Conservation (phyloP, 768 basidiomycete genomes). For the Collybia nuda region DNA sequence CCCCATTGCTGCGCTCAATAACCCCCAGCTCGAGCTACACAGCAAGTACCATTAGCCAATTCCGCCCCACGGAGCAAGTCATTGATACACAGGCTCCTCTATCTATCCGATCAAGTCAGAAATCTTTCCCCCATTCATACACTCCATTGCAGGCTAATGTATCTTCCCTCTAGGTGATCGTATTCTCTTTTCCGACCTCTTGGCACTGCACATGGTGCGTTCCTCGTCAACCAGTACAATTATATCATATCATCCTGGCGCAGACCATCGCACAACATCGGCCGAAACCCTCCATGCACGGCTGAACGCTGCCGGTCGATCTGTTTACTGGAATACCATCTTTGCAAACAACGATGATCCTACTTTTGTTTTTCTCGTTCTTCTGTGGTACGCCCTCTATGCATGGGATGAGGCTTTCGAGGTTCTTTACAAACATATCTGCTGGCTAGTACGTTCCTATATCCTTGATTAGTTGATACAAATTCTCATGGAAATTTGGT, state of each 20-base stretch:
- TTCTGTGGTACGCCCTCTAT: slow-evolving; percentile 61
- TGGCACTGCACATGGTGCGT: slow-evolving; percentile 57
- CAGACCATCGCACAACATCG: slow-evolving; percentile 30
- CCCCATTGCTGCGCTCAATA: slow-evolving; percentile 21
- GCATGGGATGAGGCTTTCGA: slow-evolving; percentile 63
- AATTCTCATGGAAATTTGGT: not conserved
- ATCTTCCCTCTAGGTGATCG: slow-evolving; percentile 22
- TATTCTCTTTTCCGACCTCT: slow-evolving; percentile 44
- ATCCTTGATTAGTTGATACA: slow-evolving; percentile 7
- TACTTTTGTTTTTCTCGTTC: slow-evolving; percentile 51
- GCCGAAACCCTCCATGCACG: slow-evolving; percentile 34
- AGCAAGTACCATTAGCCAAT: slow-evolving; percentile 9
- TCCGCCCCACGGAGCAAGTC: slow-evolving; percentile 22
- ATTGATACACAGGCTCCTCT: slow-evolving; percentile 58
- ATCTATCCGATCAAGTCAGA: slow-evolving; percentile 34
- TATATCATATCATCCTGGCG: slow-evolving; percentile 40
- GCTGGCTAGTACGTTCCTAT: slow-evolving; percentile 34
- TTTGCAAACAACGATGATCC: slow-evolving; percentile 44
- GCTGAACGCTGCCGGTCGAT: slow-evolving; percentile 35
- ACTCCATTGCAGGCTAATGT: not conserved
- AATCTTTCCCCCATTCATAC: not conserved
- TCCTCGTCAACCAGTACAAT: slow-evolving; percentile 34
- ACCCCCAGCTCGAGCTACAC: slow-evolving; percentile 15
- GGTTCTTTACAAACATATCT: slow-evolving; percentile 49
- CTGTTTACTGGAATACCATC: slow-evolving; percentile 46